Base-by-base conservation (phyloP, 768 basidiomycete genomes). In the Panellus pusillus region DNA sequence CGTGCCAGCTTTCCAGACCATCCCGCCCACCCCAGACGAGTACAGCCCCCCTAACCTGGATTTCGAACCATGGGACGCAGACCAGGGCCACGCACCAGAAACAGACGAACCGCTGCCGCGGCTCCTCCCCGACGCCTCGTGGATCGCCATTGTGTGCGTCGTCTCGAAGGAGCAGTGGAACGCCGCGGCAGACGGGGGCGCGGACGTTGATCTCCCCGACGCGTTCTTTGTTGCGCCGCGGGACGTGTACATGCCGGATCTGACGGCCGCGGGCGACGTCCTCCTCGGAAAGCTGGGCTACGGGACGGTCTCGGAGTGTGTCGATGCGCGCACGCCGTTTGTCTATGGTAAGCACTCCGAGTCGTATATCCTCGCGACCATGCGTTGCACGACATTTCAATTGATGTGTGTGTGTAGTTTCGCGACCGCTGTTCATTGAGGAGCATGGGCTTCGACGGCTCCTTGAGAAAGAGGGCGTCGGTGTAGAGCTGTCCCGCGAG, bases 141-240 rank as follows among this genome's bases (percentile, higher is more conserved):
- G 90, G 89, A 88, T 91, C 52, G 88, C 89, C 4, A 74, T 91
- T 45, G 84, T 92, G 7, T 91, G 89, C 61, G 89, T 89, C 4
- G 81, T 87, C 29, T 77, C 85, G 18, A 83, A 83, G 55, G 79
- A 77, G 51, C 77, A 78, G 61, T 79, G 79, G 74, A 72, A 70
- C 29, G 65, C 61, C 31, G 62, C 65, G 48, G 66, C 65, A 28
- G 70, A 67, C 45, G 68, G 66, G 15, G 63, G 63, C 14, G 14
- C 14, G 13, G 66, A 68, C 20, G 58, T 66, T 9, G 73, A 71
- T 47, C 66, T 91, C 13, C 89, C 89, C 0, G 80, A 84, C 11
- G 76, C 78, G 15, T 90, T 92, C 69, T 92, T 79, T 61, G 81
- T 90, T 37, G 89, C 88, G 2, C 89, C 88, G 31, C 77, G 74